phyloP scores from a whole-genome alignment of 2,329 filamentous ascomycete genomes.

The Pseudogymnoascus sp. region DNA sequence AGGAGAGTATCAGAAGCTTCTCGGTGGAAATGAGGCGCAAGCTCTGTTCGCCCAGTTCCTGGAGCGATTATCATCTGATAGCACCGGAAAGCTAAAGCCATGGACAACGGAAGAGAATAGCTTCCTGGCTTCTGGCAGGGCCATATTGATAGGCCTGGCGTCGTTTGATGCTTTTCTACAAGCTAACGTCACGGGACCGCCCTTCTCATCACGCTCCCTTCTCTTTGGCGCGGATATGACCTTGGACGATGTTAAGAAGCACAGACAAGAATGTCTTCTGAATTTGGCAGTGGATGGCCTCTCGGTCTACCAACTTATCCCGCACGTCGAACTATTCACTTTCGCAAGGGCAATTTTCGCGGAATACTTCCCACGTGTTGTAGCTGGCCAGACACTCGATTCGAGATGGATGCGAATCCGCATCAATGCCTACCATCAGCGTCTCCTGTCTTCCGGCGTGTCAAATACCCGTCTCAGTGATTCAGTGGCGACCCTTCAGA shows the following conservation, averaged over 20 bases:
- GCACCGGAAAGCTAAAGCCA: not conserved
- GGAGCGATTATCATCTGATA: not conserved
- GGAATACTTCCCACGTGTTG: conserved; percentile 26
- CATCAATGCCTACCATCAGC: conserved; percentile 66
- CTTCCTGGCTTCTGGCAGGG: conserved; percentile 15
- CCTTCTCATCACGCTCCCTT: conserved; percentile 42
- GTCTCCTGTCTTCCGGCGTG: conserved; percentile 42
- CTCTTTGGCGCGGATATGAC: conserved; percentile 27
- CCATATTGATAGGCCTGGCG: conserved; percentile 50
- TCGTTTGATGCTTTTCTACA: conserved; percentile 76
- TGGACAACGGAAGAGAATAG: conserved; percentile 12
- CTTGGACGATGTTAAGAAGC: conserved; percentile 35
- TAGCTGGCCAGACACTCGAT: conserved; percentile 18
- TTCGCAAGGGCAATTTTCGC: conserved; percentile 54
- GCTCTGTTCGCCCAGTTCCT: not conserved
- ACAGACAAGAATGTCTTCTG: conserved; percentile 54
- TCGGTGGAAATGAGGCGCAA: not conserved
- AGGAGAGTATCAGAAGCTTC: conserved; percentile 8
- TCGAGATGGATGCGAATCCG: conserved; percentile 51
- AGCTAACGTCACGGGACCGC: conserved; percentile 80
- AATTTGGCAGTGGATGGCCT: conserved; percentile 77
- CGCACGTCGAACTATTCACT: conserved; percentile 75
- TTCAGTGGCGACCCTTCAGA: conserved; percentile 52
- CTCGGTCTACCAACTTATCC: conserved; percentile 76
- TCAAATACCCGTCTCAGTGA: conserved; percentile 40